phyloP scores from a whole-genome alignment of 2,329 filamentous ascomycete species.

The Nakataea oryzae region DNA sequence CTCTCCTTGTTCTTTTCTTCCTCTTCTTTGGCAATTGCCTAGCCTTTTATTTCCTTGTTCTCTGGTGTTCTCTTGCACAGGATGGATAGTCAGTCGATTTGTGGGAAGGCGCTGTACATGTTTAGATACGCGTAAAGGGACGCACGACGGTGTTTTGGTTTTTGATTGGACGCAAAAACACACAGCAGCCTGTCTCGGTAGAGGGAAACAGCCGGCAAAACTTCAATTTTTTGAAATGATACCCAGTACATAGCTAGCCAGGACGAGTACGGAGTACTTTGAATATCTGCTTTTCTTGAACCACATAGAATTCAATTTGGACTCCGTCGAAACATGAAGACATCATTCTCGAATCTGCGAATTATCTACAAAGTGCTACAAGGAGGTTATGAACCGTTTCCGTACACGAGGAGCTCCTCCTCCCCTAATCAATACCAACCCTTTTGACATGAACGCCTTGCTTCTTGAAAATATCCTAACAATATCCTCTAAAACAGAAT shows the following conservation, averaged over 20 bases:
- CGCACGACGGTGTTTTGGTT: background rate
- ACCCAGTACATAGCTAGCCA: background rate
- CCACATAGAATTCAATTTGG: no score
- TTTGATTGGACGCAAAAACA: background rate
- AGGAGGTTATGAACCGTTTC: background rate
- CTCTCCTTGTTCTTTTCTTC: background rate
- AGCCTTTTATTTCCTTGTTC: no score
- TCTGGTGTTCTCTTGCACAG: background rate
- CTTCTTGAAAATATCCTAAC: background rate
- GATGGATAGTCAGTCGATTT: background rate
- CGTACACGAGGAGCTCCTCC: background rate
- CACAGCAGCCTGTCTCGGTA: background rate
- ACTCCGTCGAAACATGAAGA: background rate
- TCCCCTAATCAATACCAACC: background rate
- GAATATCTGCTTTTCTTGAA: no score
- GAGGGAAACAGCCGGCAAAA: background rate
- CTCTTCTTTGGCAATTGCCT: background rate
- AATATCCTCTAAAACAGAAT: background rate
- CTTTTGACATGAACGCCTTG: background rate
- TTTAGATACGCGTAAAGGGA: background rate
- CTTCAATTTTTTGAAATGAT: background rate
- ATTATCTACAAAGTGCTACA: background rate
- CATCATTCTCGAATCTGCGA: no score
- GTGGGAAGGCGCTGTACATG: background rate
- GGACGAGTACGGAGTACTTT: no score